These are phyloP conservation scores for Prunus armeniaca DNA, from an alignment of 306 rosid genomes.

Conservation along the genomic window DNA sequence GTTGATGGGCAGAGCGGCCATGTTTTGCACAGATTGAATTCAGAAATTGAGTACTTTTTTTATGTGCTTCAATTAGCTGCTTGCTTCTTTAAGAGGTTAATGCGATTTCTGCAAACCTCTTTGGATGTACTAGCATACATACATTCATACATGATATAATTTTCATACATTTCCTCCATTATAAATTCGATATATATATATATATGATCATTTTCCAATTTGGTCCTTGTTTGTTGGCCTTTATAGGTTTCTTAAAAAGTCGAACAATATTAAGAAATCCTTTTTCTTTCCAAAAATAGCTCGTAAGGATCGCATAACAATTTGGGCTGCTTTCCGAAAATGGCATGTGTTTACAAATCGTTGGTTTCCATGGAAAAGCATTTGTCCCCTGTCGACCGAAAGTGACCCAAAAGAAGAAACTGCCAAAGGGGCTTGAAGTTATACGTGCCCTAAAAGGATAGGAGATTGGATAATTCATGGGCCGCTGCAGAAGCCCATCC, in stretches of 20 bases:
- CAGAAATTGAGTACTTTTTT: slow-evolving; percentile 20
- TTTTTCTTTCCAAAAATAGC: not conserved
- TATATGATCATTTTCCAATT: no score
- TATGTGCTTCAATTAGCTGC: slow-evolving; percentile 42
- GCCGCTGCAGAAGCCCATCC: not conserved
- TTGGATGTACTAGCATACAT: slow-evolving; percentile 40
- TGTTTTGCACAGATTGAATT: slow-evolving; percentile 65
- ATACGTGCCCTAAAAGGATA: no score
- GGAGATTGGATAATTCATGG: not conserved
- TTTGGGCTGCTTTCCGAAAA: not conserved
- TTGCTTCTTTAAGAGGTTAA: slow-evolving; percentile 43
- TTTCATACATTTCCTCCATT: no score
- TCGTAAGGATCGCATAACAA: not conserved
- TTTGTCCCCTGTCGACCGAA: not conserved
- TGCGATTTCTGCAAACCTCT: slow-evolving; percentile 38
- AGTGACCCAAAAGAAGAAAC: not conserved
- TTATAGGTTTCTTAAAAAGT: not conserved
- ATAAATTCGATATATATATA: no score
- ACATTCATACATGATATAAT: not conserved
- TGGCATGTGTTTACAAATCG: no score
- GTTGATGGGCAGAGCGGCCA: slow-evolving; percentile 69
- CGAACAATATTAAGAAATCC: not conserved
- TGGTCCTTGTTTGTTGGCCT: no score
- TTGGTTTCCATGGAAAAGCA: no score
- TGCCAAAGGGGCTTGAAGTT: not conserved